phyloP scores from a whole-genome alignment of 306 rosid genomes.

The Arachis stenosperma region DNA sequence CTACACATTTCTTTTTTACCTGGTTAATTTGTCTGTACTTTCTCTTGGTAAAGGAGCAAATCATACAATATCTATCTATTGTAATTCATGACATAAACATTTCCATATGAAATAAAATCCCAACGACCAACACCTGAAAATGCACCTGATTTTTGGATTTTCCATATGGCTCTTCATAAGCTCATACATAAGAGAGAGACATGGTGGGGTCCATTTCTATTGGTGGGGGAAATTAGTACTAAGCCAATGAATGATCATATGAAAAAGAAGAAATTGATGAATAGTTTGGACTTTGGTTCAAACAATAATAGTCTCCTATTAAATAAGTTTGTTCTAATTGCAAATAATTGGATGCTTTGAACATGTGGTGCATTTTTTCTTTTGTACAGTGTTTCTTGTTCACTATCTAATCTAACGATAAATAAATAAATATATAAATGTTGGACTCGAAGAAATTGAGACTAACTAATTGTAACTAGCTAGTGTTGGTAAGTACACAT shows the following conservation, averaged over 20 bases:
- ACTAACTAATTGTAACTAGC: not conserved
- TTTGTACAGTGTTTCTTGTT: constrained; percentile 5
- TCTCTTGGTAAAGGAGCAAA: constrained; percentile 25
- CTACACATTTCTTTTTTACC: constrained; percentile 5
- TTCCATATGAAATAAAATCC: constrained; percentile 32
- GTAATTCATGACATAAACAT: constrained; percentile 22
- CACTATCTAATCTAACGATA: constrained; percentile 17
- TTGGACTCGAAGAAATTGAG: no score
- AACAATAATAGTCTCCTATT: not conserved
- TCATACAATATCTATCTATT: constrained; percentile 3
- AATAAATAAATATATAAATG: no score
- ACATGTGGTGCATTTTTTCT: constrained; percentile 40
- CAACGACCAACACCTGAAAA: constrained; percentile 31
- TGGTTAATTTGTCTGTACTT: constrained; percentile 20
- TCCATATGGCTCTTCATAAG: constrained; percentile 27
- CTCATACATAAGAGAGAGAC: not conserved
- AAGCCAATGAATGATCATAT: constrained; percentile 26
- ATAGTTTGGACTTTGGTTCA: constrained; percentile 25
- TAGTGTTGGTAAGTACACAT: constrained; percentile 14
- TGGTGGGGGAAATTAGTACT: constrained; percentile 10
- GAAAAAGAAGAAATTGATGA: constrained; percentile 17
- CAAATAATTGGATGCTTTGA: constrained; percentile 40
- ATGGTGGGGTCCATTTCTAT: constrained; percentile 34
- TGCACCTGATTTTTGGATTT: constrained; percentile 28
- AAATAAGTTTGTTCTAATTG: constrained; percentile 35